Evolutionary conservation across 2,329 filamentous ascomycete species (phyloP).

Genomic region (Trichoderma sp.): DNA sequence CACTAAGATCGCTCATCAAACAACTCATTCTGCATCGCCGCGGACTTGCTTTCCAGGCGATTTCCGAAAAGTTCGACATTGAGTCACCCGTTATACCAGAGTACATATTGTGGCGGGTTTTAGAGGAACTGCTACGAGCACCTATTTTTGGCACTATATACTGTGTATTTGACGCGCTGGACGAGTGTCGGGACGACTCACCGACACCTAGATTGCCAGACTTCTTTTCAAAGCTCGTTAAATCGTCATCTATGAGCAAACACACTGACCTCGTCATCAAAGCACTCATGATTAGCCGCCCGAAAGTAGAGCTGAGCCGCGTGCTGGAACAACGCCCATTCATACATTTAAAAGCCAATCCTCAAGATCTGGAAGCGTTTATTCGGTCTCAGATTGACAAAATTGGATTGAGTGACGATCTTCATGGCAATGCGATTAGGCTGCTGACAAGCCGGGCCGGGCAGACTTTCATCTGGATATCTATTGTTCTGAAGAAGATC

Average conservation of each 20-base stretch:
- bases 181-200: constrained; percentile 1
- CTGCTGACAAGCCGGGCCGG: not conserved
- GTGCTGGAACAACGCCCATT: not conserved
- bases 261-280: not conserved
- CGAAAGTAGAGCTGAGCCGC: not conserved
- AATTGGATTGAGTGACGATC: not conserved
- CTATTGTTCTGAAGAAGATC: not conserved
- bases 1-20: not conserved
- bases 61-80: not conserved
- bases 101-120: not conserved
- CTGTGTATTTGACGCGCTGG: constrained; percentile 6
- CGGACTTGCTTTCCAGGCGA: not conserved
- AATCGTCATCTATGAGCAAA: not conserved
- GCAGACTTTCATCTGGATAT: constrained; percentile 3
- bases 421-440: not conserved
- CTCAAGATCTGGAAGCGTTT: not conserved
- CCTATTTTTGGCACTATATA: not conserved
- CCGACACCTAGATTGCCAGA: not conserved
- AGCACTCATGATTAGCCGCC: not conserved
- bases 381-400: not conserved
- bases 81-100: not conserved
- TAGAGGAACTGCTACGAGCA: not conserved
- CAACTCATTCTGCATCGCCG: not conserved
- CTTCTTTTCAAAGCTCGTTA: not conserved
- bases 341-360: not conserved